Evolutionary conservation across 1,284 basidiomycete genomes (phyloP).

Genomic region (Trichosporon faecale): DNA sequence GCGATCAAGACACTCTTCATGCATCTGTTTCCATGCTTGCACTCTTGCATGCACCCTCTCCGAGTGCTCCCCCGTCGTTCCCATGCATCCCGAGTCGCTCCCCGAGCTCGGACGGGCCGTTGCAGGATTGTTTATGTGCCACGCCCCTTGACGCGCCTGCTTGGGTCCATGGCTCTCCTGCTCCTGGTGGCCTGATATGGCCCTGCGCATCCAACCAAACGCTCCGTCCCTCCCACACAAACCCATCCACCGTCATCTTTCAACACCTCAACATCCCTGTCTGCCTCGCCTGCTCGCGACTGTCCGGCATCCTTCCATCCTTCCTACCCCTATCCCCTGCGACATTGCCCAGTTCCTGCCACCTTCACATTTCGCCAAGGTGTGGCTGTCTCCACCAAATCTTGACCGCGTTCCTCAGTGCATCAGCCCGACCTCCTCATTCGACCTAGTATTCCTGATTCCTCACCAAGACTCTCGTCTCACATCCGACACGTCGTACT

Average conservation of each 20-base stretch:
- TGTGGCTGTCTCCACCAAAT: slow-evolving; percentile 11
- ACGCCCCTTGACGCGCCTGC: slow-evolving; percentile 10
- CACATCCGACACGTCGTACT: background rate
- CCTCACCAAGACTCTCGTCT: background rate
- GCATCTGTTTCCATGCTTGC: background rate
- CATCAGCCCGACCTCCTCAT: slow-evolving; percentile 7
- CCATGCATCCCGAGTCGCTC: background rate
- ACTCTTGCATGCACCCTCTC: background rate
- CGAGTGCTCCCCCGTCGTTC: background rate
- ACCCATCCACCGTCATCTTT: slow-evolving; percentile 11
- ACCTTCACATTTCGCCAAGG: background rate
- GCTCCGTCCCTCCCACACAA: slow-evolving; percentile 11
- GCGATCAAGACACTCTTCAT: background rate
- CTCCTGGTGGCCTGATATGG: slow-evolving; percentile 5
- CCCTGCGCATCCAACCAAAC: slow-evolving; percentile 15
- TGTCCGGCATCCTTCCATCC: background rate
- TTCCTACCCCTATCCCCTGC: slow-evolving; percentile 1
- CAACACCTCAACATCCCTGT: slow-evolving; percentile 12
- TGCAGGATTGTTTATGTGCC: background rate
- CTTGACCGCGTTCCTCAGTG: slow-evolving; percentile 8
- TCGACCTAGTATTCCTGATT: background rate
- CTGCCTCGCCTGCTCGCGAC: background rate
- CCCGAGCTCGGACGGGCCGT: background rate
- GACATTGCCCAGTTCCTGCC: background rate
- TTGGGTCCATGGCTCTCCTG: background rate